Evolutionary conservation across 177 flowering plant genomes (phyloP), one percentile per base, ranked within the genome.

Genomic region (Telopea speciosissima): DNA sequence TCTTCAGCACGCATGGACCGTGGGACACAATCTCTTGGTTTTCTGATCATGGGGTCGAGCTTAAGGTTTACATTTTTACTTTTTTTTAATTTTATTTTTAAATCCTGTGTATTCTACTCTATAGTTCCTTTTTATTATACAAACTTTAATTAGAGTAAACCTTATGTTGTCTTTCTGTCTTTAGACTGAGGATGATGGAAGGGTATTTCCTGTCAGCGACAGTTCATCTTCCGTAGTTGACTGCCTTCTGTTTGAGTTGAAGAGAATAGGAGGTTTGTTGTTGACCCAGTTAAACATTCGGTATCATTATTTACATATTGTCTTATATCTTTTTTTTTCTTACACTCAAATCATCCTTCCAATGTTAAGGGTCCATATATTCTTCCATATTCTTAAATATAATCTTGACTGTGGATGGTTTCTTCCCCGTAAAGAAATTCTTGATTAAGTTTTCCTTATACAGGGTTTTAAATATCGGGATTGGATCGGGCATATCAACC

Each of bases 21-120:
- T 62, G 69, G 67, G 97, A 95, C 83, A 95, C 99, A 5, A 92
- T 95, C 89, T 81, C 95, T 26, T 95, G 99, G 99, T 95, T 95
- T 76, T 75, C 86, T 70, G 86, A 90, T 68, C 96, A 82, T 76
- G 97, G 97, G 2, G 93, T 92, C 52, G 81, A 84, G 65, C 86
- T 95, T 63, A 95, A 95, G 97, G 99, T 92, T 75, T 69, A 75
- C 31, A n/a, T n/a, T 33, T 73, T 3, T 25, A 54, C 68, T 31
- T 31, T 5, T 31, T 31, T 31, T 31, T 31, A 31, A 31, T 31
- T n/a, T n/a, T 28, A 28, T 33, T 33, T 33, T 33, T 33, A 45
- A 44, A 17, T 66, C 70, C 21, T 26, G 3, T 33, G 8, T 68
- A 42, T 74, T 19, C 65, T 49, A 62, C 65, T 63, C 40, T 28